These are phyloP conservation scores for Persicaria maculosa DNA, from an alignment of 148 eudicot genomes.

Conservation along the genomic window DNA sequence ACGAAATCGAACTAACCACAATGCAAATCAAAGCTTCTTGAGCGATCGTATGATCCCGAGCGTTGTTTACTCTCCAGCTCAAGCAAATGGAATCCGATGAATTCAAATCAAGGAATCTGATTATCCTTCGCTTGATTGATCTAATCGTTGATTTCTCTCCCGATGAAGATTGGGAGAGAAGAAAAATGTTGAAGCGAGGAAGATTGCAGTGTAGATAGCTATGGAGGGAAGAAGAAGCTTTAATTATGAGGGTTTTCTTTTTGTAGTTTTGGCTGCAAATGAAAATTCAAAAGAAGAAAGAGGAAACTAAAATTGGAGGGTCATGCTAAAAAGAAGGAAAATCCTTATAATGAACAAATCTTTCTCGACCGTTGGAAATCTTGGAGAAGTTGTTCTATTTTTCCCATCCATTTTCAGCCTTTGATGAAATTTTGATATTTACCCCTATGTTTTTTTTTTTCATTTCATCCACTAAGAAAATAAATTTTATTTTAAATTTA, in stretches of 20 bases:
- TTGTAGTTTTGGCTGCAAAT: neutral
- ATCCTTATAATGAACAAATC: neutral
- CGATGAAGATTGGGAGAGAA: conserved; percentile 5
- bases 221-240: conserved; percentile 11
- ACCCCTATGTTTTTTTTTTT: neutral
- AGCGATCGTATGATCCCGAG: neutral
- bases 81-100: neutral
- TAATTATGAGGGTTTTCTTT: neutral
- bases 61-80: too few relatives aligned
- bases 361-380: conserved; percentile 7
- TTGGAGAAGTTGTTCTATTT: neutral
- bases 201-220: neutral
- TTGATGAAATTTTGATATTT: neutral
- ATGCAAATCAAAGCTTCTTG: neutral
- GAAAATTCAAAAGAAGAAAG: neutral
- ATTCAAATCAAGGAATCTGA: neutral
- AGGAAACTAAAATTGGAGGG: neutral
- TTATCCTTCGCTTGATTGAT: neutral
- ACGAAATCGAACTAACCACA: neutral
- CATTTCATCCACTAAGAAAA: too few relatives aligned
- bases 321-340: neutral
- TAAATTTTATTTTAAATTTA: too few relatives aligned
- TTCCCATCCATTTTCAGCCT: neutral
- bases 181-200: neutral
- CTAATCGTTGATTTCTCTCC: neutral